Evolutionary conservation across 805 yeast species (phyloP).

Genomic region (Kluyveromyces dobzhanskii): DNA sequence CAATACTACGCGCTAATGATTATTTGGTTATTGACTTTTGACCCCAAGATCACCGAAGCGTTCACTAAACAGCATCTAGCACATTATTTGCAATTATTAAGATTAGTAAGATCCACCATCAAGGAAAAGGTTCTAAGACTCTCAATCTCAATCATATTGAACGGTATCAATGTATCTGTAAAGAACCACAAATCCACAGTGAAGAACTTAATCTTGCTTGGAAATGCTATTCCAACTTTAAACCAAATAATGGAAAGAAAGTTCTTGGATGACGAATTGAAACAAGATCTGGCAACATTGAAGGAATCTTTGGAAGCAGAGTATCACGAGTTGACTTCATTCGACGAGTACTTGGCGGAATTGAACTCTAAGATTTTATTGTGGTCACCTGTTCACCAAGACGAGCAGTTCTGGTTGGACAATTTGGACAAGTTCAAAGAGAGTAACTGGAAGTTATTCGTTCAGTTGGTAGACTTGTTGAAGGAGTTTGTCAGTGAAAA

Average conservation of each 20-base stretch:
- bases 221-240: conserved; percentile 63
- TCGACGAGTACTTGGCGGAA: conserved; percentile 87
- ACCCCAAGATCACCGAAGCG: conserved; percentile 40
- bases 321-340: conserved; percentile 73
- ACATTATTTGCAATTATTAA: conserved; percentile 36
- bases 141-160: conserved; percentile 64
- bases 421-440: conserved; percentile 71
- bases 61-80: conserved; percentile 47
- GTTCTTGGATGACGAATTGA: conserved; percentile 90
- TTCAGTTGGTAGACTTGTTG: conserved; percentile 49
- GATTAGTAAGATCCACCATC: conserved; percentile 67
- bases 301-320: conserved; percentile 58
- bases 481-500: conserved; percentile 27
- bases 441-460: conserved; percentile 64
- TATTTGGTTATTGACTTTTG: conserved; percentile 82
- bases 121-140: conserved; percentile 88
- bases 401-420: conserved; percentile 83
- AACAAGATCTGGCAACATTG: conserved; percentile 57
- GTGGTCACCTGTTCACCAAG: conserved; percentile 91
- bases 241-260: conserved; percentile 73
- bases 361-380: conserved; percentile 66
- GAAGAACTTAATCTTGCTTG: conserved; percentile 61
- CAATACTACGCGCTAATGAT: conserved; percentile 72
- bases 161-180: conserved; percentile 39
- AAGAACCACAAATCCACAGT: conserved; percentile 39